A percentile compares a stretch with the other conserved stretches of the same genome.
Conservation (phyloP, 805 yeast genomes). For the Spathaspora passalidarum region DNA sequence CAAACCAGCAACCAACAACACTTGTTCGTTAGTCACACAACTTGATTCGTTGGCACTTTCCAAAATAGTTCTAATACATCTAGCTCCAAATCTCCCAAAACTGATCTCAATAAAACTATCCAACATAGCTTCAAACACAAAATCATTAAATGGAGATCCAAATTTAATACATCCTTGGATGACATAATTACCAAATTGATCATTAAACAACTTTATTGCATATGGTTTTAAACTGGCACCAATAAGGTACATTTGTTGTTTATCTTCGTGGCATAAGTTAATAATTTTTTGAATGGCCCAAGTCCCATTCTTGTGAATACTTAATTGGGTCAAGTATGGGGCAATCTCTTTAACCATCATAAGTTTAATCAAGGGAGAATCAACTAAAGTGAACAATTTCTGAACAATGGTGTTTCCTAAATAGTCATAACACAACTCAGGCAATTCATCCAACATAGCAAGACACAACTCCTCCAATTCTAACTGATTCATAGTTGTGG, state of each 20-base stretch:
- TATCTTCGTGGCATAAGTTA: slow-evolving; percentile 56
- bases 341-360: slow-evolving; percentile 75
- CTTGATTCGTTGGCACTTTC: slow-evolving; percentile 63
- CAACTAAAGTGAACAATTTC: slow-evolving; percentile 71
- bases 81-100: slow-evolving; percentile 88
- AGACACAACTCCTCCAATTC: slow-evolving; percentile 81
- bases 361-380: slow-evolving; percentile 66
- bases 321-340: slow-evolving; percentile 84
- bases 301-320: slow-evolving; percentile 96
- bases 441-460: slow-evolving; percentile 83
- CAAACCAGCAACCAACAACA: slow-evolving; percentile 68
- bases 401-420: slow-evolving; percentile 95
- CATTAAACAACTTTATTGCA: slow-evolving; percentile 81
- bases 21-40: slow-evolving; percentile 55
- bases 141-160: slow-evolving; percentile 84
- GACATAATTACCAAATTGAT: slow-evolving; percentile 96
- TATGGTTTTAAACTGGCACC: slow-evolving; percentile 73
- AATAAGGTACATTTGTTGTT: slow-evolving; percentile 54
- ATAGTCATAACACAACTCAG: slow-evolving; percentile 88
- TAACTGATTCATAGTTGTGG: slow-evolving; percentile 31
- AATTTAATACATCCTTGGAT: slow-evolving; percentile 91
- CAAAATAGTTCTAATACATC: slow-evolving; percentile 90
- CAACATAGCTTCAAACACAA: slow-evolving; percentile 79
- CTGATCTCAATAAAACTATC: slow-evolving; percentile 78
- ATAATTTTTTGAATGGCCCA: slow-evolving; percentile 99